Evolutionary conservation across 768 basidiomycete species (phyloP), one percentile per base, ranked within the genome.

Genomic region (Trametes coccinea): DNA sequence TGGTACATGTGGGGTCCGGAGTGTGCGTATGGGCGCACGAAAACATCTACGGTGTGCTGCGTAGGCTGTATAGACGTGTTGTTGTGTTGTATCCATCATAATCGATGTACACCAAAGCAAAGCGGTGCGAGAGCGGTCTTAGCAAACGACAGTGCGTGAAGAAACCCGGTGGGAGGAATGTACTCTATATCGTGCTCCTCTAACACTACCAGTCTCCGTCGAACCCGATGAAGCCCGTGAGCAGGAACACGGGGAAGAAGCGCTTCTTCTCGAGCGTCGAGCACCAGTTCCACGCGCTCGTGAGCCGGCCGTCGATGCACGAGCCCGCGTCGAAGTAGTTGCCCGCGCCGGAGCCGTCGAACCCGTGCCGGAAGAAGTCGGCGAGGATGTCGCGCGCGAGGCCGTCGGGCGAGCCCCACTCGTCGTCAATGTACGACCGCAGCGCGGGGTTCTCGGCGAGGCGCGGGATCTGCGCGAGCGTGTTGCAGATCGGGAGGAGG

Each of bases 211-310:
- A 93, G 62, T 90, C 87, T 55, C 91, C 91, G 70, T 93, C 91
- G 65, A 93, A 93, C 29, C 91, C 91, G 64, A 88, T 80, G 68
- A 93, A 93, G 8, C 91, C 89, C 48, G 85, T 83, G 54, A 94
- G 76, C 62, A 93, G 75, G 73, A 93, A 93, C 22, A 92, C 76
- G 5, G 83, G 86, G 78, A 93, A 92, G 70, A 85, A 94, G 51
- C 86, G 78, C 76, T 94, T 94, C 79, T 93, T 94, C 78, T 93
- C 92, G 66, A 94, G 73, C 48, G 80, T 81, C 51, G 87, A 85
- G 75, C 92, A 94, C 92, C 92, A 94, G 71, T 94, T 92, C 92
- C 92, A 94, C 4, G 92, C 92, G 72, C 90, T 92, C 33, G 92
- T 94, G 68, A 94, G 73, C 3, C 92, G 81, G 11, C 92, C 92